These are phyloP conservation scores for Gossypium trilobum DNA, from an alignment of 441 rosid genomes.

Conservation along the genomic window DNA sequence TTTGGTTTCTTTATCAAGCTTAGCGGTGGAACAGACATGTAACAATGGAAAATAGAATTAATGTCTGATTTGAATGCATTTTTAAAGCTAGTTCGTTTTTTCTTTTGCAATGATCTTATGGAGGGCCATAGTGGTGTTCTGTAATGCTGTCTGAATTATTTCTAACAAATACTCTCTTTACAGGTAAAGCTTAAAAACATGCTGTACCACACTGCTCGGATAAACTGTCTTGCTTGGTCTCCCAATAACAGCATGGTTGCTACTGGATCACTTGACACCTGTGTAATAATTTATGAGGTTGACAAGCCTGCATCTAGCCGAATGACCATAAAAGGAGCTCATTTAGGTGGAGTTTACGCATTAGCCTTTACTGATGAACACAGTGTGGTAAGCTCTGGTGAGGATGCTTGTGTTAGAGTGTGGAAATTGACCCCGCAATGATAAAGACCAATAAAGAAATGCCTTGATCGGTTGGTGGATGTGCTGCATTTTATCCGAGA, in stretches of 20 bases:
- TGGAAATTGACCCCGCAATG: slow-evolving; percentile 54
- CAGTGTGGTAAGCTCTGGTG: slow-evolving; percentile 78
- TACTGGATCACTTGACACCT: slow-evolving; percentile 88
- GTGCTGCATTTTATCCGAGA: slow-evolving; percentile 5
- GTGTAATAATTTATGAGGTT: slow-evolving; percentile 71
- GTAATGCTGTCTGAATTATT: background rate
- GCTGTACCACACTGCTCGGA: slow-evolving; percentile 88
- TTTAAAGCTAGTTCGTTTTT: background rate
- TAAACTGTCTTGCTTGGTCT: slow-evolving; percentile 96
- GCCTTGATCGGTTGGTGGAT: background rate
- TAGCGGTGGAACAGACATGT: background rate
- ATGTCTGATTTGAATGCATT: background rate
- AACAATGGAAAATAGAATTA: background rate
- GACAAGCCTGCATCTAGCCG: slow-evolving; percentile 75
- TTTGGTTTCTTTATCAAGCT: slow-evolving; percentile 6
- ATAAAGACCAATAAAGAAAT: slow-evolving; percentile 12
- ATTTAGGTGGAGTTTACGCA: slow-evolving; percentile 89
- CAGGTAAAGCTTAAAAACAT: slow-evolving; percentile 87
- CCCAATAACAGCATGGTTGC: slow-evolving; percentile 73
- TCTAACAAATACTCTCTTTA: background rate
- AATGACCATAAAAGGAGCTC: slow-evolving; percentile 76
- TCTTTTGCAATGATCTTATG: background rate
- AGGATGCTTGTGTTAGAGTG: slow-evolving; percentile 89
- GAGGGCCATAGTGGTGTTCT: background rate
- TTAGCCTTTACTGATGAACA: slow-evolving; percentile 61